Evolutionary conservation across 805 yeast species (phyloP).

Genomic region (Sugiyamaella marilandica): DNA sequence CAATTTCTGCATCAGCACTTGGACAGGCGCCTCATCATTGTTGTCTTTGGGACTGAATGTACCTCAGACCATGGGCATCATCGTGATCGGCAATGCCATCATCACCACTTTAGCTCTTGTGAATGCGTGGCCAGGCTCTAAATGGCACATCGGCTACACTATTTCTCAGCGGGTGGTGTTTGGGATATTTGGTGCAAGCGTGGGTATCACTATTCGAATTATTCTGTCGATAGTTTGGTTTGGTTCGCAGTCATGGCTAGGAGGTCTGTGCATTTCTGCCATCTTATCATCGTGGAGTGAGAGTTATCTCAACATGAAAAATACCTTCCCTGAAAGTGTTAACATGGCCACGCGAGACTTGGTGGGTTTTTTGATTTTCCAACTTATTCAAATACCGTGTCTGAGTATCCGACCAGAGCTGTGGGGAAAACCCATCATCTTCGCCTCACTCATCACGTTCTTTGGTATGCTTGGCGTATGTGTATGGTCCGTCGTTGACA

Average conservation of each 20-base stretch:
- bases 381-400: conserved; percentile 39
- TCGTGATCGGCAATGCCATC: conserved; percentile 40
- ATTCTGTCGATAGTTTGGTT: conserved; percentile 45
- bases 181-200: conserved; percentile 43
- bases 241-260: conserved; percentile 43
- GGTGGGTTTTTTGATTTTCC: conserved; percentile 43
- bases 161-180: conserved; percentile 41
- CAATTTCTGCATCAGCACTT: conserved; percentile 38
- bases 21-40: conserved; percentile 42
- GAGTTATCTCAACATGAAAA: conserved; percentile 36
- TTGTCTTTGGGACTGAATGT: conserved; percentile 43
- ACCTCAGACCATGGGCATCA: conserved; percentile 42
- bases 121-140: conserved; percentile 45
- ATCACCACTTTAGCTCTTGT: conserved; percentile 39
- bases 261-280: conserved; percentile 41
- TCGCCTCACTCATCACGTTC: conserved; percentile 36
- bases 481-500: conserved; percentile 20
- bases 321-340: conserved; percentile 38
- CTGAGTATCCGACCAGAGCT: conserved; percentile 29
- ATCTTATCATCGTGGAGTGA: conserved; percentile 38
- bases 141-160: conserved; percentile 44
- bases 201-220: conserved; percentile 32
- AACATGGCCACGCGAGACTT: conserved; percentile 34
- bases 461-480: conserved; percentile 29
- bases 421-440: conserved; percentile 34